Conservation (phyloP, 805 yeast genomes). For the Cyberlindnera euphorbiae region DNA sequence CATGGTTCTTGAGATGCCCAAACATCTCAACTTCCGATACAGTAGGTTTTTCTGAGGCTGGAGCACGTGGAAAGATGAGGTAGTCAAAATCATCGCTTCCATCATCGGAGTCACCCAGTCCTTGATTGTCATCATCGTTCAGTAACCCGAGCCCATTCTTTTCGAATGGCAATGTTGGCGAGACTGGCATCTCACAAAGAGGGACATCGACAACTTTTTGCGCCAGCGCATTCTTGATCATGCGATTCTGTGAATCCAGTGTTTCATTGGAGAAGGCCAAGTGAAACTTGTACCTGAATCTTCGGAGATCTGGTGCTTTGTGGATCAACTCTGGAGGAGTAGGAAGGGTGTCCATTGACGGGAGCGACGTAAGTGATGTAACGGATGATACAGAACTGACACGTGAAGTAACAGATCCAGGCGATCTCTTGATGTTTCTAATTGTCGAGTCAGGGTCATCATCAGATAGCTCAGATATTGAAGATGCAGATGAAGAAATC, state of each 20-base stretch:
- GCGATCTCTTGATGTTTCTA: not conserved
- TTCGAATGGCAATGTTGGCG: constrained; percentile 17
- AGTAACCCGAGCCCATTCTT: constrained; percentile 1
- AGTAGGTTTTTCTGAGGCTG: no score
- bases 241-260: constrained; percentile 24
- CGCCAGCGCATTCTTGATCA: constrained; percentile 22
- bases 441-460: constrained; percentile 13
- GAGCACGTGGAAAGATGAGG: constrained; percentile 9
- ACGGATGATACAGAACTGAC: constrained; percentile 6
- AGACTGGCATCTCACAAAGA: constrained; percentile 1
- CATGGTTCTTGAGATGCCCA: constrained; percentile 21
- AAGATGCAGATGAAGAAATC: constrained; percentile 17
- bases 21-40: constrained; percentile 1
- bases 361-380: constrained; percentile 4
- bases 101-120: constrained; percentile 11
- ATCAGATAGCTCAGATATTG: constrained; percentile 22
- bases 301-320: constrained; percentile 39
- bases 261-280: constrained; percentile 39
- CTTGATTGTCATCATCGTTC: constrained; percentile 1
- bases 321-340: constrained; percentile 42
- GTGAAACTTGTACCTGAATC: constrained; percentile 45
- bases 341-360: constrained; percentile 26
- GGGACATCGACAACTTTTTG: constrained; percentile 9
- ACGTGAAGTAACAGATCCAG: constrained; percentile 7
- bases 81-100: constrained; percentile 16